These are phyloP conservation scores for Miscanthus sacchariflorus DNA, from an alignment of 202 grass and related monocot species.

Conservation along the genomic window DNA sequence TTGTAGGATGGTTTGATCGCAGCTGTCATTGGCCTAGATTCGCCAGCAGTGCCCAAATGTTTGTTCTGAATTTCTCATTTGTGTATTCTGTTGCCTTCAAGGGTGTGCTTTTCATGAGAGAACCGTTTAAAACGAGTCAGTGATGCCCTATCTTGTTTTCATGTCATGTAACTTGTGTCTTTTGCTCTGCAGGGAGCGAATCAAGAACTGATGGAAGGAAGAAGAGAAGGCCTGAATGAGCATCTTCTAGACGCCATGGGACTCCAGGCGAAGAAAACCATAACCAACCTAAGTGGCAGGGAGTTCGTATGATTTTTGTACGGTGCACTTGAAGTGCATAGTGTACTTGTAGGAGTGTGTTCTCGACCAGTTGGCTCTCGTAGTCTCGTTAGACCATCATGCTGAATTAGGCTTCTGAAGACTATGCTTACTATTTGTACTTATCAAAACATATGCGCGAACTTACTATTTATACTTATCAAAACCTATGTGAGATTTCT, in stretches of 20 bases:
- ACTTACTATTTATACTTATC: no score
- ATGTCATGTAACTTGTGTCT: conserved; percentile 4
- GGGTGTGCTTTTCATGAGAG: not conserved
- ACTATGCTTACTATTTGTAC: no score
- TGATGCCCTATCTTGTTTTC: not conserved
- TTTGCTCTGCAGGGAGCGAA: conserved; percentile 24
- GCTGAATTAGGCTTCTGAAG: no score
- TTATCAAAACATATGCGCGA: no score
- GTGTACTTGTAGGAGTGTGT: no score
- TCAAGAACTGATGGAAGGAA: conserved; percentile 11
- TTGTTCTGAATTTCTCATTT: not conserved
- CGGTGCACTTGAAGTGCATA: no score
- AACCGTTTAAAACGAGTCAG: not conserved
- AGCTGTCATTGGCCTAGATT: conserved; percentile 9
- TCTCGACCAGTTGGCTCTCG: no score
- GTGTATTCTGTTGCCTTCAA: not conserved
- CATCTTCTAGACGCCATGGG: not conserved
- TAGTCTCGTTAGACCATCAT: no score
- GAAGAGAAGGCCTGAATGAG: conserved; percentile 12
- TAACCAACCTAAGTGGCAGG: no score
- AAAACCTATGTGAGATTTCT: no score
- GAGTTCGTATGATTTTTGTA: no score
- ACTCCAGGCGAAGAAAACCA: not conserved
- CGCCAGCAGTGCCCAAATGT: not conserved
- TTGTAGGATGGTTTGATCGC: conserved; percentile 43